Evolutionary conservation across 371 early-diverging fungal species (phyloP).

Genomic region (Rhizopus stolonifer): DNA sequence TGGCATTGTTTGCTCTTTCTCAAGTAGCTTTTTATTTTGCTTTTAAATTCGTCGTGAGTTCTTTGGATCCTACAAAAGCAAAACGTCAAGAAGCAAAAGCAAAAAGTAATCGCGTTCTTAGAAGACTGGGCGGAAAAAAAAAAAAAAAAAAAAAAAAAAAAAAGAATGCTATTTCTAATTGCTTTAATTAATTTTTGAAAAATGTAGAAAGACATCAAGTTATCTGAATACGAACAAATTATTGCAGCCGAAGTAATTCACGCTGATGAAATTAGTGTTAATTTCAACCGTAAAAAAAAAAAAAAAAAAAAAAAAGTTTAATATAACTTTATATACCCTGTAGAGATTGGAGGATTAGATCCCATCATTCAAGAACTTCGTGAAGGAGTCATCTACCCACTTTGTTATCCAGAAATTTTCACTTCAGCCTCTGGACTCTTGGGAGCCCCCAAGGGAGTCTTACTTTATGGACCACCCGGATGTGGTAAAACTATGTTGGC

Average conservation of each 20-base stretch:
- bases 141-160: too few relatives aligned
- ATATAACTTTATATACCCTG: too few relatives aligned
- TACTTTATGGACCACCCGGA: slow-evolving; percentile 94
- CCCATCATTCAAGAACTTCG: slow-evolving; percentile 85
- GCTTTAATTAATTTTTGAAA: too few relatives aligned
- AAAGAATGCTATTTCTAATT: too few relatives aligned
- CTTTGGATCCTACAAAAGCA: slow-evolving; percentile 72
- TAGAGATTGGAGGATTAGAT: slow-evolving; percentile 93
- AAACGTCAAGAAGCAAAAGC: slow-evolving; percentile 75
- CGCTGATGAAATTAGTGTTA: slow-evolving; percentile 86
- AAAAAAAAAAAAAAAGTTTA: too few relatives aligned
- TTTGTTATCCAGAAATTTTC: slow-evolving; percentile 89
- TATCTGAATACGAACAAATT: slow-evolving; percentile 91
- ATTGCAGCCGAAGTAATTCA: slow-evolving; percentile 93
- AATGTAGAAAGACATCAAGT: slow-evolving; percentile 65
- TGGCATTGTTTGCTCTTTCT: slow-evolving; percentile 75
- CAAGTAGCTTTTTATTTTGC: slow-evolving; percentile 87
- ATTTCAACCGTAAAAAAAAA: slow-evolving; percentile 68
- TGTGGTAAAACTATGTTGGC: slow-evolving; percentile 99
- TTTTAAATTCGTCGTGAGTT: slow-evolving; percentile 74
- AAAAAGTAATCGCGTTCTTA: slow-evolving; percentile 68
- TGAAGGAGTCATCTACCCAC: slow-evolving; percentile 94
- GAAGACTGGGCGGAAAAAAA: slow-evolving; percentile 77
- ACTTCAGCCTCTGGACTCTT: slow-evolving; percentile 82
- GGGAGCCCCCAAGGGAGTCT: slow-evolving; percentile 92